Base-by-base conservation (phyloP, 768 basidiomycete genomes). In the Tylopilus subfusipes region DNA sequence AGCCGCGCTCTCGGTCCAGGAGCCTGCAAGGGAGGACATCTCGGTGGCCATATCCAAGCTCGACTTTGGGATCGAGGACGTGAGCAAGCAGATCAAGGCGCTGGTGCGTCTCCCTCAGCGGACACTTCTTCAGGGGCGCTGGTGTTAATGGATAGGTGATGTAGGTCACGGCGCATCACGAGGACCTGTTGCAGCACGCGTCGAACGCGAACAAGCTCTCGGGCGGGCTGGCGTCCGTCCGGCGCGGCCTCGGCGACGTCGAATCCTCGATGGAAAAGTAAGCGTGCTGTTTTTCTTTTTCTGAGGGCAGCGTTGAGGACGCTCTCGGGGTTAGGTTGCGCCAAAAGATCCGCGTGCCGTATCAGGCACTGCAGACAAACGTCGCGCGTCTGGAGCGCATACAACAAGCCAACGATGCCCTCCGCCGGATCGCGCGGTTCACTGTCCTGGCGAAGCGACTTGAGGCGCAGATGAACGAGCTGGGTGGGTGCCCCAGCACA, bases 11-110 rank as follows among this genome's bases (percentile, higher is more conserved):
- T 65, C 70, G 21, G 48, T 62, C 0, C 75, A 80, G 24, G 82
- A 85, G 47, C 79, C 80, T 8, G 78, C 82, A 21, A 90, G 86
- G 67, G 92, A 93, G 56, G 96, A 98, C 61, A 87, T 97, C 12
- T 89, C 90, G 4, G 81, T 91, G 3, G 92, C 93, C 4, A 86
- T 98, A 27, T 85, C 91, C 7, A 94, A 91, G 68, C 77, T 99
- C 4, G 88, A 85, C 56, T 81, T 85, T 64, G 90, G 86, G 0
- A 87, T 98, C 55, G 96, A 98, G 38, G 94, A 98, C 69, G 85
- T 96, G 19, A 85, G 87, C 25, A 91, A 88, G 68, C 93, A 98
- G 70, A 86, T 98, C 48, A 90, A 89, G 71, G 78, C 77, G 44
- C 76, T 96, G 71, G 93, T 95, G 55, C 59, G 86, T 74, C 8